phyloP scores from a whole-genome alignment of 169 alveolate species.

The Plasmodium yoelii region DNA sequence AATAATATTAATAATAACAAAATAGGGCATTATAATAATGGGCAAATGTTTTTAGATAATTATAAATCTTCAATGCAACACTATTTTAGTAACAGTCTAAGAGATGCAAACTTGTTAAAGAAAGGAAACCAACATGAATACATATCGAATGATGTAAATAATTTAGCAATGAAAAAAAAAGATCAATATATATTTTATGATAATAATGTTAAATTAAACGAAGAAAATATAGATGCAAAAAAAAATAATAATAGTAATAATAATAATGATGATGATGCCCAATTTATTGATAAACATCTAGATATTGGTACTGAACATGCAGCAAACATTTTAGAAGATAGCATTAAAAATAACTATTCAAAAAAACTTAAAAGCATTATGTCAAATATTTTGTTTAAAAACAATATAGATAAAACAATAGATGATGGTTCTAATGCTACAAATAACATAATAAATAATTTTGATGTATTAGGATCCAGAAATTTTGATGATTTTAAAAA shows the following conservation, averaged over 20 bases:
- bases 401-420: constrained; percentile 10
- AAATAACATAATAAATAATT: background rate
- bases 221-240: background rate
- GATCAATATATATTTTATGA: background rate
- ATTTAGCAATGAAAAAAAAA: no score
- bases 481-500: background rate
- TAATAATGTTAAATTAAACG: background rate
- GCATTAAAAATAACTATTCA: constrained; percentile 1
- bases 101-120: background rate
- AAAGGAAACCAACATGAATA: constrained; percentile 1
- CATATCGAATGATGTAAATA: no score
- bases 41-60: background rate
- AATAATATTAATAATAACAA: no score
- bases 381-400: constrained; percentile 26
- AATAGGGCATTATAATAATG: no score
- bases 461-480: background rate
- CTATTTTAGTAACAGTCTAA: background rate
- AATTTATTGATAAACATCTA: background rate
- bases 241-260: background rate
- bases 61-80: constrained; percentile 20
- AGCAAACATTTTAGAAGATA: background rate
- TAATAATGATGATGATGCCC: background rate
- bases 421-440: background rate
- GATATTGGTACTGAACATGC: background rate
- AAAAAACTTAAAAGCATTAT: constrained; percentile 18